These are phyloP conservation scores for Apiotrichum laibachii DNA, from an alignment of 1,284 basidiomycete species.

Conservation along the genomic window DNA sequence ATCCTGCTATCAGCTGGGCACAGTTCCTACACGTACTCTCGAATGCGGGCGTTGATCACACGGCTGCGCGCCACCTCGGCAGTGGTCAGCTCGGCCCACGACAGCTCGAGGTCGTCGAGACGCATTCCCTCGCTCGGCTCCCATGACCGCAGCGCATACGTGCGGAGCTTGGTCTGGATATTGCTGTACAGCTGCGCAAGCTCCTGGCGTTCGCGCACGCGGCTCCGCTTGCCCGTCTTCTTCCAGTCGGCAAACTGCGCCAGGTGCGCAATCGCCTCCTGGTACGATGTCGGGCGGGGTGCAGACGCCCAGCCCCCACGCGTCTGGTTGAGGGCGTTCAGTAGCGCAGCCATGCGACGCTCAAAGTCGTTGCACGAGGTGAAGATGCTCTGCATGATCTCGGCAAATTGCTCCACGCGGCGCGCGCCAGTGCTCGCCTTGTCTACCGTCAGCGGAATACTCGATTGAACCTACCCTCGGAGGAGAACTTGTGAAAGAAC, in stretches of 20 bases:
- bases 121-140: constrained; percentile 70
- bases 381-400: constrained; percentile 73
- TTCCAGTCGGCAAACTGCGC: constrained; percentile 77
- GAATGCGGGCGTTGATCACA: constrained; percentile 84
- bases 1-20: constrained; percentile 59
- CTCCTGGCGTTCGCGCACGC: constrained; percentile 88
- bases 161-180: constrained; percentile 89
- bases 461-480: constrained; percentile 67
- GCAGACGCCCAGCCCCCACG: constrained; percentile 65
- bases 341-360: constrained; percentile 65
- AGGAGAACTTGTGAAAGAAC: constrained; percentile 96
- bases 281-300: constrained; percentile 69
- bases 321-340: constrained; percentile 62
- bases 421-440: constrained; percentile 92
- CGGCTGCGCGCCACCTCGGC: constrained; percentile 76
- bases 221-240: constrained; percentile 75
- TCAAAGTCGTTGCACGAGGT: constrained; percentile 76
- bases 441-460: constrained; percentile 57
- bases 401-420: constrained; percentile 91
- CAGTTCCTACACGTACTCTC: constrained; percentile 63
- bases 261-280: constrained; percentile 74
- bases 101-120: constrained; percentile 70
- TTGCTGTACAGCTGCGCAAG: constrained; percentile 85
- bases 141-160: constrained; percentile 81
- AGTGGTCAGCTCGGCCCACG: constrained; percentile 70